A percentile compares a stretch with the other conserved stretches of the same genome.
Evolutionary conservation across 306 rosid genomes (phyloP).

Genomic region (Cucumis melo): DNA sequence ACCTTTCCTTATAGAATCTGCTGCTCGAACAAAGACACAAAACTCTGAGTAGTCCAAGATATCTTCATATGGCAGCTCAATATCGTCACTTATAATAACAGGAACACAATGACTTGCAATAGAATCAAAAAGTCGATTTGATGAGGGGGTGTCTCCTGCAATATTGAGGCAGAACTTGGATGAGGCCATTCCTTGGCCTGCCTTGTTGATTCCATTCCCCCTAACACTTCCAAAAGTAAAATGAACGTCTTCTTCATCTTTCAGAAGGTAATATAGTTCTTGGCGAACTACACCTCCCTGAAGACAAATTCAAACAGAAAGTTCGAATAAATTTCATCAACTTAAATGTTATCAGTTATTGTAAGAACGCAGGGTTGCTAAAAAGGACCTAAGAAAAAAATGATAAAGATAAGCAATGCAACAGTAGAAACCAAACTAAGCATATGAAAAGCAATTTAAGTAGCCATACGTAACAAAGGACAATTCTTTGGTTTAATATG

Average conservation of each 20-base stretch:
- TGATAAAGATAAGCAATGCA: background rate
- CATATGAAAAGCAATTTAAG: background rate
- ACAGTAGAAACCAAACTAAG: background rate
- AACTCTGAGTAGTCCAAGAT: conserved; percentile 73
- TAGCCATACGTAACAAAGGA: background rate
- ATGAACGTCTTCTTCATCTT: conserved; percentile 67
- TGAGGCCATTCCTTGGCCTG: conserved; percentile 69
- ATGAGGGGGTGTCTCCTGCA: conserved; percentile 92
- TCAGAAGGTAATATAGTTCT: conserved; percentile 77
- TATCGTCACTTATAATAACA: conserved; percentile 70
- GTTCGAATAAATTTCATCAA: background rate
- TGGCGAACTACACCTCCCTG: conserved; percentile 92
- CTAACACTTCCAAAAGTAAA: conserved; percentile 58
- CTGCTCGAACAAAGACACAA: conserved; percentile 42
- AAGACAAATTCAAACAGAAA: conserved; percentile 8
- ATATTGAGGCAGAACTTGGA: conserved; percentile 79
- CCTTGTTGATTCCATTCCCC: conserved; percentile 50
- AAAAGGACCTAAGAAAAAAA: background rate
- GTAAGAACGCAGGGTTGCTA: background rate
- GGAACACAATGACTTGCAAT: conserved; percentile 88
- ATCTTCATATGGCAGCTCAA: conserved; percentile 85
- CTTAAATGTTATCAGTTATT: background rate
- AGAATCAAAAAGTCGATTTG: conserved; percentile 82
- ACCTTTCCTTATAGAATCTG: conserved; percentile 49
- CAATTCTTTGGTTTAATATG: background rate